phyloP scores from a whole-genome alignment of 164 flowering plant species.

The Taxillus chinensis region DNA sequence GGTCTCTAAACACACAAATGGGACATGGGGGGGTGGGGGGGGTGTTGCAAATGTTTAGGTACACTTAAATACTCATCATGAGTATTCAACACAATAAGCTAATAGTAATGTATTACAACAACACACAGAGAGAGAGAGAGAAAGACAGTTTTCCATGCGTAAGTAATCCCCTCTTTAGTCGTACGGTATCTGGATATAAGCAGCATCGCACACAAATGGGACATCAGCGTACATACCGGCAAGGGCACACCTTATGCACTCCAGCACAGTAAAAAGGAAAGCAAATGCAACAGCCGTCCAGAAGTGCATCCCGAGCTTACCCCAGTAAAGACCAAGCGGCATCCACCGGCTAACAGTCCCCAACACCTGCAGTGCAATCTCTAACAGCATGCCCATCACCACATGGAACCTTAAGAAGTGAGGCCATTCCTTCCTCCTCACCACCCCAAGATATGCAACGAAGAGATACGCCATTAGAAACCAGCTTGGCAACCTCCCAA shows the following conservation, averaged over 20 bases:
- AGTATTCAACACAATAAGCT: too few relatives aligned
- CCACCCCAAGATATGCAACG: conserved; percentile 61
- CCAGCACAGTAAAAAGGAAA: conserved; percentile 67
- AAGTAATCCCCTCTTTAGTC: conserved; percentile 22
- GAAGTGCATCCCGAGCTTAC: conserved; percentile 74
- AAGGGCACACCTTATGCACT: conserved; percentile 66
- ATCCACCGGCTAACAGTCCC: conserved; percentile 67
- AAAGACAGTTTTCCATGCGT: too few relatives aligned
- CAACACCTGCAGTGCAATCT: conserved; percentile 57
- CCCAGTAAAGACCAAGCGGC: conserved; percentile 64
- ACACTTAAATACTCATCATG: too few relatives aligned
- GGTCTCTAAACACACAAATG: too few relatives aligned
- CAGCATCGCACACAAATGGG: conserved; percentile 80
- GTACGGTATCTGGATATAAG: conserved; percentile 79
- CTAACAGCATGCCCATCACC: conserved; percentile 78
- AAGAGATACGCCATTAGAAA: conserved; percentile 67
- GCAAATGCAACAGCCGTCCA: conserved; percentile 67
- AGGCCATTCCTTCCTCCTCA: conserved; percentile 85
- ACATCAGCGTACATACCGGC: conserved; percentile 85
- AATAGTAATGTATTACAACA: too few relatives aligned
- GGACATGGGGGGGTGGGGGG: too few relatives aligned
- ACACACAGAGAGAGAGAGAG: too few relatives aligned
- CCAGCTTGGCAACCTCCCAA: conserved; percentile 68
- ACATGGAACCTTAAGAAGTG: conserved; percentile 91
- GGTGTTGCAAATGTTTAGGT: too few relatives aligned